Evolutionary conservation across 768 basidiomycete species (phyloP), one percentile per base, ranked within the genome.

Genomic region (Lactifluus subvellereus): DNA sequence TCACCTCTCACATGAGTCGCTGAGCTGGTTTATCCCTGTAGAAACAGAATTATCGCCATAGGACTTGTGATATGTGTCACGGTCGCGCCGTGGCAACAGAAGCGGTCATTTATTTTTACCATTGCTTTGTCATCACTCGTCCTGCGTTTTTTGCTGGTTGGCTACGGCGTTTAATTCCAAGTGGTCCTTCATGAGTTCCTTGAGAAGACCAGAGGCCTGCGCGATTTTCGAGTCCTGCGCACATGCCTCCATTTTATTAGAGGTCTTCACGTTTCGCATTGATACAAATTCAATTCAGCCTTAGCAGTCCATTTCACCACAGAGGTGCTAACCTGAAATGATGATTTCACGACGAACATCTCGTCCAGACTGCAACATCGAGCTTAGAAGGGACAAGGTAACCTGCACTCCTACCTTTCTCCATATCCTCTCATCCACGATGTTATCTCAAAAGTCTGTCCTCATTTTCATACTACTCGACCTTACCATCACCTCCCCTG

Each of bases 401-500:
- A 33, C 3, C 49, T 37, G 35, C 18, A 42, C n/a, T 16, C 3
- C 10, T 6, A 16, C 9, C 16, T 7, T 18, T 37, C 27, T 11
- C 33, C 5, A 3, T 30, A 35, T 38, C 4, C 49, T 20, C 49
- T 48, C 16, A 22, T 58, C 37, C 7, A 27, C 3, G 37, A 64
- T 64, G 63, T 38, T 16, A 72, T n/a, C 49, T 9, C 49, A n/a
- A 33, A 27, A 70, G 62, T 6, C 80, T 81, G 20, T 81, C 83
- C 80, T 79, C 82, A 67, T 84, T 81, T 20, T 83, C 82, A 80
- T 84, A 55, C 14, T 65, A 27, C 30, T 45, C 1, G n/a, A 30
- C 5, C 35, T 50, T 13, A 16, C 27, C 47, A 4, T 13, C 13
- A 27, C 58, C 4, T 43, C 33, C n/a, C 54, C 48, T 8, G 4